Conservation (phyloP, 1,139 yeast species). For the Hyphopichia buzzinii region DNA sequence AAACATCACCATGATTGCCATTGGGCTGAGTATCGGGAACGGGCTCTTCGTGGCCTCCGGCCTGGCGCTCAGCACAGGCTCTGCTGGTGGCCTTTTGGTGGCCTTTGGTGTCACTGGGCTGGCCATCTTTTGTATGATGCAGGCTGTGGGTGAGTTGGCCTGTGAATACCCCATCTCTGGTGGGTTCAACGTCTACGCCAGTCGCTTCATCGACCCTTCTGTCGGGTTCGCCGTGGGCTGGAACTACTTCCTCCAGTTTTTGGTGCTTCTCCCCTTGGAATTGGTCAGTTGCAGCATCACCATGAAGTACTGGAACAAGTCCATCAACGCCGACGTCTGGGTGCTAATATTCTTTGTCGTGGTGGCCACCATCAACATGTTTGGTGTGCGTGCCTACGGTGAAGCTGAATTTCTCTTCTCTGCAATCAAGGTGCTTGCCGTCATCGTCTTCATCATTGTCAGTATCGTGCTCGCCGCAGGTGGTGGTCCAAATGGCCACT, state of each 20-base stretch:
- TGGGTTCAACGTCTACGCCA: constrained; percentile 30
- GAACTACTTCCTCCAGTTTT: constrained; percentile 30
- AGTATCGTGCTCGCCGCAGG: constrained; percentile 32
- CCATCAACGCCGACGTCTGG: constrained; percentile 32
- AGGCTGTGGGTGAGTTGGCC: constrained; percentile 34
- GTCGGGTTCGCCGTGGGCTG: constrained; percentile 37
- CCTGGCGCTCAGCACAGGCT: constrained; percentile 56
- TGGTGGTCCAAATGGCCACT: constrained; percentile 28
- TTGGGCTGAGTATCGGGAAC: constrained; percentile 58
- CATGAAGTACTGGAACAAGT: constrained; percentile 27
- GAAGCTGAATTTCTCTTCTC: constrained; percentile 35
- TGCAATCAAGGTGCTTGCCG: constrained; percentile 30
- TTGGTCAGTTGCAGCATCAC: constrained; percentile 33
- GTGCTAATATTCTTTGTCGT: constrained; percentile 28
- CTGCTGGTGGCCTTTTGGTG: constrained; percentile 60
- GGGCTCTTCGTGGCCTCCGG: constrained; percentile 72
- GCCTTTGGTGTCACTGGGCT: constrained; percentile 31
- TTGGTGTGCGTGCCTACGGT: constrained; percentile 35
- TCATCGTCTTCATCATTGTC: constrained; percentile 29
- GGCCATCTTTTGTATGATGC: constrained; percentile 30
- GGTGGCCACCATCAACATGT: constrained; percentile 29
- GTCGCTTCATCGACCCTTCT: constrained; percentile 33
- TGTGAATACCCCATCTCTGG: constrained; percentile 35
- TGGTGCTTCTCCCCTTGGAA: constrained; percentile 29
- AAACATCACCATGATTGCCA: constrained; percentile 55